Conservation (phyloP, 306 rosid species). For the Glycyrrhiza uralensis region DNA sequence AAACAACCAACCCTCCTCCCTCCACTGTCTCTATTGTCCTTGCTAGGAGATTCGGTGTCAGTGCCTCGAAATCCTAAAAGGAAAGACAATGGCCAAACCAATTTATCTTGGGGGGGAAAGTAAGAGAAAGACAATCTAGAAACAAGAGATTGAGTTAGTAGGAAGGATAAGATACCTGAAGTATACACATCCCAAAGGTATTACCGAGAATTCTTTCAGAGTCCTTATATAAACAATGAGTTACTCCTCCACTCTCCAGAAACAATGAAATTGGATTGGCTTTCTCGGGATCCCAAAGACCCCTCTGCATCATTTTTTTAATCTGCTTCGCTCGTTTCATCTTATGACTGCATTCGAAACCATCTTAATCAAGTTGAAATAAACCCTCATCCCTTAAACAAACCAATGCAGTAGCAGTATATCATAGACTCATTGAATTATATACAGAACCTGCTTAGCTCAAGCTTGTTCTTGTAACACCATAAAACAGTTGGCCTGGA, state of each 20-base stretch:
- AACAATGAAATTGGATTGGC: slow-evolving; percentile 82
- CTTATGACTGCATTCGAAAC: slow-evolving; percentile 65
- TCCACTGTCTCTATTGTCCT: slow-evolving; percentile 96
- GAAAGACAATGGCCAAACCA: slow-evolving; percentile 21
- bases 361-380: slow-evolving; percentile 26
- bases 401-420: neutral
- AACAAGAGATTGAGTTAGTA: slow-evolving; percentile 9
- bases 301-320: slow-evolving; percentile 66
- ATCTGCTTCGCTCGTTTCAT: slow-evolving; percentile 80
- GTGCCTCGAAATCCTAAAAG: slow-evolving; percentile 84
- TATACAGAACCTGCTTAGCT: slow-evolving; percentile 67
- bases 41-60: slow-evolving; percentile 92
- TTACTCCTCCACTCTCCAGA: slow-evolving; percentile 64
- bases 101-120: neutral
- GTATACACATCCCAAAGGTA: slow-evolving; percentile 94
- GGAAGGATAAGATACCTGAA: slow-evolving; percentile 56
- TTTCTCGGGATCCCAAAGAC: slow-evolving; percentile 80
- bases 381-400: neutral
- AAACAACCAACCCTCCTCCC: slow-evolving; percentile 90
- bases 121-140: neutral
- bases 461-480: slow-evolving; percentile 96
- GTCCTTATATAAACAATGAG: slow-evolving; percentile 74
- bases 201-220: slow-evolving; percentile 88
- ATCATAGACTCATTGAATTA: neutral
- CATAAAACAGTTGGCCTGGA: slow-evolving; percentile 76